These are phyloP conservation scores for Phialophora chinensis DNA, from an alignment of 2,329 filamentous ascomycete species.

Conservation along the genomic window DNA sequence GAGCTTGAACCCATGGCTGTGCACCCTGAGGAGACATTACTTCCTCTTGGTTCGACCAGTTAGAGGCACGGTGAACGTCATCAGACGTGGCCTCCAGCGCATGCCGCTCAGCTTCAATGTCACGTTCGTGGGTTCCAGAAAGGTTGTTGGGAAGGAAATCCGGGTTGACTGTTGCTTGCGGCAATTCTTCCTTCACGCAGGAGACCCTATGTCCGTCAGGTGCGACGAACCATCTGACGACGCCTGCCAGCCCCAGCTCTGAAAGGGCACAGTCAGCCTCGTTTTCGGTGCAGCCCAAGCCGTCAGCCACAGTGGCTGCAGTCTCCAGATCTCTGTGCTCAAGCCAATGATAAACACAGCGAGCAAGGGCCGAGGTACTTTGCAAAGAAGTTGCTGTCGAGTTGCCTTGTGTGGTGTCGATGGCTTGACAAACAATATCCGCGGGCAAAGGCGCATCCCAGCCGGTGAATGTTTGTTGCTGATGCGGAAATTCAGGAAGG, in stretches of 20 bases:
- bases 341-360: background rate
- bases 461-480: background rate
- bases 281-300: background rate
- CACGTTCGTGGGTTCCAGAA: background rate
- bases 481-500: background rate
- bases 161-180: background rate
- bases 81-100: background rate
- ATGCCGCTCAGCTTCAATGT: background rate
- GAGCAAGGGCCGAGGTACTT: constrained; percentile 4
- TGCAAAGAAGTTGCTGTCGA: background rate
- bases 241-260: background rate
- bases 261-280: constrained; percentile 1
- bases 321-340: background rate
- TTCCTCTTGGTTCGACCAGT: background rate
- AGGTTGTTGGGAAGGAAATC: background rate
- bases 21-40: background rate
- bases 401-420: background rate
- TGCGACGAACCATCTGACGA: background rate
- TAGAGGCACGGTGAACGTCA: background rate
- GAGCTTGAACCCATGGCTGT: background rate
- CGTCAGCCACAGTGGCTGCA: background rate
- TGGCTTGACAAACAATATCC: background rate
- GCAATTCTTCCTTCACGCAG: background rate
- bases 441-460: background rate
- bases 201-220: background rate